Base-by-base conservation (phyloP, 306 rosid species). In the Quercus aquifolioides region DNA sequence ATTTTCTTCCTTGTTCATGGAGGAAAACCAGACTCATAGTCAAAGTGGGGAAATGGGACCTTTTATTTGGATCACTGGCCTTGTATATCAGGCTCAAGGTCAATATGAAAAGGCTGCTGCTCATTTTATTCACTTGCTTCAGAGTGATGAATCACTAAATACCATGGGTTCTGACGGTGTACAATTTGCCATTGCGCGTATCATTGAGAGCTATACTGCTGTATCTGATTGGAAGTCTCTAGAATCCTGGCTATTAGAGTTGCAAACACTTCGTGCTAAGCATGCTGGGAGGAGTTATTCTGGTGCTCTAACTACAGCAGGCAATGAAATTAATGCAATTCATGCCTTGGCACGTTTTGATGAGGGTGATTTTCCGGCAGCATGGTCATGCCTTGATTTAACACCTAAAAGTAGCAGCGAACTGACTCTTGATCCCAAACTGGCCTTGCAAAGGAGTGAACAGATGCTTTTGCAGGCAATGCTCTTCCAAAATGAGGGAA, bases 381-480 rank as follows among this genome's bases (percentile, higher is more conserved):
- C 98, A 78, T 92, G 98, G 98, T 87, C 93, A 67, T 91, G 86
- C 88, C 97, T 94, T 79, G 98, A 90, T 81, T 89, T 94, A 92
- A 94, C 98, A 18, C 97, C 97, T 69, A 94, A 94, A 91, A 92
- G 97, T 86, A 94, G 93, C 81, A 86, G 89, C 77, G 98, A 94
- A 74, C 97, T 94, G 79, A 91, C 98, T 63, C 94, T 94, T 82
- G 94, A 94, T 85, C 97, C 98, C 59, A 92, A 91, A 82, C 78
- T 92, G 80, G 97, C 97, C 82, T 86, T 94, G 94, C 98, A 89
- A 54, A 86, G 98, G 85, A 94, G 98, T 81, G 98, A 94, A 88
- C 98, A 94, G 88, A 94, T 94, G 97, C 94, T 94, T 85, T 86
- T 94, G 79, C 97, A 92, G 83, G 96, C 98, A 75, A 80, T 94